Percentiles rank a stretch among this genome's conserved stretches.
Conservation (phyloP, 2,329 filamentous ascomycete species). For the Fusarium pseudocircinatum region DNA sequence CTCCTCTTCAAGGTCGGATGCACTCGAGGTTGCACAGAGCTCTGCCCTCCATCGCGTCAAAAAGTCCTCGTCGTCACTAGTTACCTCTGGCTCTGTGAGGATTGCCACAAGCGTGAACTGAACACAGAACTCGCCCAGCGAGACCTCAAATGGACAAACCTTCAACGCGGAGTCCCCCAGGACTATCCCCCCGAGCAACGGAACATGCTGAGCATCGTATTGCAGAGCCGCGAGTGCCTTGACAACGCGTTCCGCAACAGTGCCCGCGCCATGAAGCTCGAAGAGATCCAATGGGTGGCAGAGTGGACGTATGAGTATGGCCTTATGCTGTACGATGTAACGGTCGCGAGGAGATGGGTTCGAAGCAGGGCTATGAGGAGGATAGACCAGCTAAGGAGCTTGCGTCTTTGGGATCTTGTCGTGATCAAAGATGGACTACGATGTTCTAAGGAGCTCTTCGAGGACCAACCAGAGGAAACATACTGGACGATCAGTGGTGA, state of each 20-base stretch:
- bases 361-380: slow-evolving; percentile 2
- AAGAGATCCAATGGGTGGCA: slow-evolving; percentile 42
- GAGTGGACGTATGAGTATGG: slow-evolving; percentile 45
- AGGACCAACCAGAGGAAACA: slow-evolving; percentile 11
- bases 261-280: slow-evolving; percentile 15
- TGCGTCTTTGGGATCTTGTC: slow-evolving; percentile 38
- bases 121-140: slow-evolving; percentile 10
- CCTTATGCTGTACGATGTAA: slow-evolving; percentile 31
- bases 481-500: slow-evolving; percentile 23
- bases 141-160: slow-evolving; percentile 12
- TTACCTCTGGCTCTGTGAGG: slow-evolving; percentile 45
- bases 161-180: background rate
- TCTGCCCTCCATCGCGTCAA: slow-evolving; percentile 38
- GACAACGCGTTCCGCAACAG: background rate
- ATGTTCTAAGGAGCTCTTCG: slow-evolving; percentile 10
- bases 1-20: slow-evolving; percentile 44
- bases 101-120: slow-evolving; percentile 30
- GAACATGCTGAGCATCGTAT: background rate
- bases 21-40: slow-evolving; percentile 35
- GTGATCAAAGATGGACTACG: slow-evolving; percentile 35
- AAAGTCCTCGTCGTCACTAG: slow-evolving; percentile 29
- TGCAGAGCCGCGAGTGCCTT: background rate
- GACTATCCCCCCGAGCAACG: background rate
- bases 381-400: slow-evolving; percentile 21
- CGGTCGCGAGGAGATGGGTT: slow-evolving; percentile 2